Evolutionary conservation across 2,329 filamentous ascomycete species (phyloP).

Genomic region (Diaporthe caulivora): DNA sequence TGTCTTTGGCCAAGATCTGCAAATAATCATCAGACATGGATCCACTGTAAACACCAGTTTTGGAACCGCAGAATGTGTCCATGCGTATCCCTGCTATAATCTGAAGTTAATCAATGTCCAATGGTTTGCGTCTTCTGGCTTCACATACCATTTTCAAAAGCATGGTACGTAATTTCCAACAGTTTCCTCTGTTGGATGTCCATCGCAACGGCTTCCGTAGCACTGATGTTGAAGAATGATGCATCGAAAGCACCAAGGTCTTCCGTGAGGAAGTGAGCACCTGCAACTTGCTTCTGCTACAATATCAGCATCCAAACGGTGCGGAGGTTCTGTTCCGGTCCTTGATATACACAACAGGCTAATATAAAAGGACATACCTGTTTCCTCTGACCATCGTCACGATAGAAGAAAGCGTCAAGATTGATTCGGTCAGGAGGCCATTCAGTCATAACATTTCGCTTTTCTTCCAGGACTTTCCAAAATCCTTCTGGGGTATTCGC

Average conservation of each 20-base stretch:
- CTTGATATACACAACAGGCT: too few relatives aligned
- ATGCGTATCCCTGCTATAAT: constrained; percentile 46
- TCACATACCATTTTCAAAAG: constrained; percentile 45
- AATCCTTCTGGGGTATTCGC: too few relatives aligned
- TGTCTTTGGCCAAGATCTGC: constrained; percentile 42
- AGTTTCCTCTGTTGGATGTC: constrained; percentile 50
- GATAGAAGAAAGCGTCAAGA: too few relatives aligned
- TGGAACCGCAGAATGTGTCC: constrained; percentile 44
- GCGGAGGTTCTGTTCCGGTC: too few relatives aligned
- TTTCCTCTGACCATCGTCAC: too few relatives aligned
- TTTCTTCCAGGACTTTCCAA: too few relatives aligned
- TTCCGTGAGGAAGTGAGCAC: constrained; percentile 26
- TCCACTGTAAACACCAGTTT: constrained; percentile 51
- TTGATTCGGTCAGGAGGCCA: too few relatives aligned
- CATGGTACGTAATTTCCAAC: constrained; percentile 53
- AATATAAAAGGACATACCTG: too few relatives aligned
- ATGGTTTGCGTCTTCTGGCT: too few relatives aligned
- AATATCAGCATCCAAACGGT: too few relatives aligned
- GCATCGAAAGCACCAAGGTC: constrained; percentile 43
- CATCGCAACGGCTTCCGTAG: constrained; percentile 49
- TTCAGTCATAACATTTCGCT: too few relatives aligned
- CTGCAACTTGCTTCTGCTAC: too few relatives aligned
- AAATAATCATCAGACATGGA: constrained; percentile 47
- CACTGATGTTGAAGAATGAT: constrained; percentile 49
- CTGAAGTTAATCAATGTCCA: not conserved